Base-by-base conservation (phyloP, 1,284 basidiomycete genomes). In the Anthracocystis setariae region DNA sequence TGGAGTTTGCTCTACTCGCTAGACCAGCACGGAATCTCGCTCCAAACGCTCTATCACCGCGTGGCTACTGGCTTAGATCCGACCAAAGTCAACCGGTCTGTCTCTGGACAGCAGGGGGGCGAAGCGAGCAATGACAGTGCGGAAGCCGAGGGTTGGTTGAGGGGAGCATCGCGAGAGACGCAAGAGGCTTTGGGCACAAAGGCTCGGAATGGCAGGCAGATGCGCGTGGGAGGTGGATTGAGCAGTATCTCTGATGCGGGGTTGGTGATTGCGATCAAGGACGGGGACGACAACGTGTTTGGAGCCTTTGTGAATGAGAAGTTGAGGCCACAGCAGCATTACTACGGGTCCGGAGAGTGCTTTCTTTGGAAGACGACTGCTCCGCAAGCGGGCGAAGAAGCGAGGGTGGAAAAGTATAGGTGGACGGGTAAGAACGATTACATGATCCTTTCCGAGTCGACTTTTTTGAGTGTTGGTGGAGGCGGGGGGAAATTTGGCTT, bases 401-500 rank as follows among this genome's bases (percentile, higher is more conserved):
- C 38, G 1, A 37, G 39, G 27, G 82, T 85, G 13, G 80, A 92
- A 40, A 84, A 91, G 24, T 97, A 88, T 85, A 89, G 87, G 42
- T 94, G 93, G 90, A 94, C 94, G 1, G 93, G 93, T 0, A 88
- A 85, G 81, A 98, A 98, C 81, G 90, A 91, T 62, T 98, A 97
- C 78, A 90, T 96, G 56, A 89, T 92, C 20, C 86, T 96, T 86
- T 88, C 39, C 91, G 89, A 76, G 86, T 94, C 67, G 86, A 43
- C 44, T 18, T 65, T 62, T 45, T 46, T 77, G 13, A 65, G 66
- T 20, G 60, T 82, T 8, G 81, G 81, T 7, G 76, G 80, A n/a
- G 80, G 78, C 5, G 71, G 78, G 23, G 79, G 80, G 0, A 66
- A 66, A 33, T 81, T 81, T 50, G 95, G 94, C 0, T 85, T 98